phyloP scores from a whole-genome alignment of 208 protist species.

The Crithidia thermophila region DNA sequence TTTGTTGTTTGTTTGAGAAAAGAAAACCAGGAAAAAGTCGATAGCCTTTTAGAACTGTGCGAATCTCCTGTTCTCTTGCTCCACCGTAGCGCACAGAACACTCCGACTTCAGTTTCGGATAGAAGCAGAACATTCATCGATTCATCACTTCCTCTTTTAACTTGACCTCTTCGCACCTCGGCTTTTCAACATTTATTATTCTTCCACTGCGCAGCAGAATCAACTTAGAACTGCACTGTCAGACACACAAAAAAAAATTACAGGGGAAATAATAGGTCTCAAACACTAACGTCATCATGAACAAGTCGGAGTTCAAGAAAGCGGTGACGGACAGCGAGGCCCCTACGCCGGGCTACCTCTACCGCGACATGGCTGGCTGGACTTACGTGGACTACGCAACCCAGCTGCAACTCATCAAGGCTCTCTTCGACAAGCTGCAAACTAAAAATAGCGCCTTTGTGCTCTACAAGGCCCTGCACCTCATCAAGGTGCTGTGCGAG shows the following conservation, averaged over 20 bases:
- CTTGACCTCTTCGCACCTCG: too few relatives aligned
- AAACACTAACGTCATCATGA: slow-evolving; percentile 29
- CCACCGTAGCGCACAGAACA: too few relatives aligned
- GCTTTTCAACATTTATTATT: too few relatives aligned
- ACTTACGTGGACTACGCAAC: slow-evolving; percentile 44
- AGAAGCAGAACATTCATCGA: too few relatives aligned
- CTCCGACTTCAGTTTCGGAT: too few relatives aligned
- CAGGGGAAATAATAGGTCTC: background rate
- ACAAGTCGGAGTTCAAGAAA: slow-evolving; percentile 48
- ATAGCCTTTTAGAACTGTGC: background rate
- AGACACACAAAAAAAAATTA: too few relatives aligned
- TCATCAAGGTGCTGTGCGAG: slow-evolving; percentile 68
- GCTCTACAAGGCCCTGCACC: slow-evolving; percentile 67
- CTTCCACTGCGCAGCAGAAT: too few relatives aligned
- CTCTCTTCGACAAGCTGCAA: slow-evolving; percentile 47
- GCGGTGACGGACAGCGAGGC: slow-evolving; percentile 50
- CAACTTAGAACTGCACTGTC: too few relatives aligned
- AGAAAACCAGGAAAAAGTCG: background rate
- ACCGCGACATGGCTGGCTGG: slow-evolving; percentile 58
- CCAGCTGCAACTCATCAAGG: slow-evolving; percentile 46
- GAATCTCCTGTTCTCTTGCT: too few relatives aligned
- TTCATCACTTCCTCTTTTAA: too few relatives aligned
- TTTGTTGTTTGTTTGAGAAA: background rate
- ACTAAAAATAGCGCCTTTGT: slow-evolving; percentile 34
- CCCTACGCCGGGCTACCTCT: slow-evolving; percentile 60